Conservation (phyloP, 78 protist species). For the Dictyostelium firmibasis region DNA sequence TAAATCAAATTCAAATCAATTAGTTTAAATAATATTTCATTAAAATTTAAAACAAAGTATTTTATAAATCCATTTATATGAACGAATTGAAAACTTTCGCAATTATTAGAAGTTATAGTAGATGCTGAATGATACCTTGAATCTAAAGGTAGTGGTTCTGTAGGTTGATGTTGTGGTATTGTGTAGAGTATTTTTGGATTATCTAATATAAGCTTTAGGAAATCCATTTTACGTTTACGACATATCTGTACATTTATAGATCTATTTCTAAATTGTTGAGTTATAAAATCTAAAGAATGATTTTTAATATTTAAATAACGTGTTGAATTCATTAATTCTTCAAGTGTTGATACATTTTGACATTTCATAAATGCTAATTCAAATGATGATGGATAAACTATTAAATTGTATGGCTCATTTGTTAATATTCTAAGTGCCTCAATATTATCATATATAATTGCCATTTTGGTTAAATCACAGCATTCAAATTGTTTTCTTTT, state of each 20-base stretch:
- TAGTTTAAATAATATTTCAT: no score
- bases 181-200: background rate
- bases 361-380: background rate
- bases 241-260: background rate
- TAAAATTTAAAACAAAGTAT: no score
- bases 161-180: background rate
- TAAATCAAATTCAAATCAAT: background rate
- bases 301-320: background rate
- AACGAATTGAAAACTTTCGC: background rate
- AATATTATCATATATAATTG: background rate
- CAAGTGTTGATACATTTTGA: background rate
- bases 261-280: background rate
- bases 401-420: background rate
- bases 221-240: background rate
- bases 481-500: background rate
- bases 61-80: no score
- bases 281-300: background rate
- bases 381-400: background rate
- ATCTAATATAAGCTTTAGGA: background rate
- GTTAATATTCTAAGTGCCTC: background rate
- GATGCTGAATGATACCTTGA: no score
- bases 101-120: no score
- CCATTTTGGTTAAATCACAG: background rate
- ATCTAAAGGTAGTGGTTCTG: no score
- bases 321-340: background rate